Percentiles rank a stretch among this genome's conserved stretches.
Conservation (phyloP, 2,329 filamentous ascomycete genomes). For the Cytospora piceae region DNA sequence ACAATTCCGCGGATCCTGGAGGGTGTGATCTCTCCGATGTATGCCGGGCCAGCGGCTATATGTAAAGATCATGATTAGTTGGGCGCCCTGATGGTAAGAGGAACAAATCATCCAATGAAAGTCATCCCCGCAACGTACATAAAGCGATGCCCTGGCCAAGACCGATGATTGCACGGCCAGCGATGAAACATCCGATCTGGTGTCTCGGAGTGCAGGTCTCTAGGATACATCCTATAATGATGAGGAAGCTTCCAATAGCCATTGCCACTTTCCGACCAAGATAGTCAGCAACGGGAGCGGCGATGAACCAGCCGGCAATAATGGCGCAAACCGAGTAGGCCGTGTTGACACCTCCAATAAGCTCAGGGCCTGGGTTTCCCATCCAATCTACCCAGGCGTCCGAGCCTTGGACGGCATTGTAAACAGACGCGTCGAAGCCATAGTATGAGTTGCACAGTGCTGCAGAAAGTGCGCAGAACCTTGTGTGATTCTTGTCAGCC, state of each 20-base stretch:
- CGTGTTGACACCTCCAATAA: slow-evolving; percentile 63
- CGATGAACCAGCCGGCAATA: slow-evolving; percentile 71
- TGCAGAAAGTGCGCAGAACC: slow-evolving; percentile 71
- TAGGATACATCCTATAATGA: slow-evolving; percentile 70
- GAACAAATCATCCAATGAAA: slow-evolving; percentile 43
- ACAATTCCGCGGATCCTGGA: slow-evolving; percentile 67
- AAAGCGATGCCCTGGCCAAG: slow-evolving; percentile 71
- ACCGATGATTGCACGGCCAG: slow-evolving; percentile 70
- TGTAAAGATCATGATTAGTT: slow-evolving; percentile 34
- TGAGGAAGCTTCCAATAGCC: slow-evolving; percentile 64
- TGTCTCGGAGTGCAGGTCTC: slow-evolving; percentile 66
- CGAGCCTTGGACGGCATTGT: slow-evolving; percentile 72
- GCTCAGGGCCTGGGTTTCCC: slow-evolving; percentile 45
- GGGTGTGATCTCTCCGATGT: slow-evolving; percentile 70
- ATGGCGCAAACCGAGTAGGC: slow-evolving; percentile 73
- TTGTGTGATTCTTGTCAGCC: slow-evolving; percentile 33
- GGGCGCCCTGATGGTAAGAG: background rate
- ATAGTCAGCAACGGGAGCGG: slow-evolving; percentile 65
- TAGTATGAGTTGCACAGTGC: slow-evolving; percentile 78
- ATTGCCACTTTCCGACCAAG: slow-evolving; percentile 68
- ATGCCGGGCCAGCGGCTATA: slow-evolving; percentile 65
- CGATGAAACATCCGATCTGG: slow-evolving; percentile 69
- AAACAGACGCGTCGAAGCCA: slow-evolving; percentile 75
- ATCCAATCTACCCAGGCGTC: slow-evolving; percentile 69
- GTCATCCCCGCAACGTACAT: slow-evolving; percentile 34